Evolutionary conservation across 192 early-diverging fungal genomes (phyloP), one percentile per base, ranked within the genome.

Genomic region (Backusella psychrophila): DNA sequence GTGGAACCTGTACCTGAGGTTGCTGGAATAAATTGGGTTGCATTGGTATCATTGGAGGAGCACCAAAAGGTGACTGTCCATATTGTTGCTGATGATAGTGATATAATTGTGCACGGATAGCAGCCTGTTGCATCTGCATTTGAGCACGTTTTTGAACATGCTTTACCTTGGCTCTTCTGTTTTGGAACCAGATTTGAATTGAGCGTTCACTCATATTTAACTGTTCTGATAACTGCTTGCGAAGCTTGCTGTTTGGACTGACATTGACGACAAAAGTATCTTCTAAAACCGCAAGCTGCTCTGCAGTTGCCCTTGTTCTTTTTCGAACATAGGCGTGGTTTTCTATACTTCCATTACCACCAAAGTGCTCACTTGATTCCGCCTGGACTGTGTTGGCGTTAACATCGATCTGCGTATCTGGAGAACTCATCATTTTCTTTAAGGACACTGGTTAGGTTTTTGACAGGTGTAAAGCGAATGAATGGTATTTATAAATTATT

Each of bases 241-340:
- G 87, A 26, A 89, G 79, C 68, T 90, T 89, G 33, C 86, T 83
- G 73, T 87, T 89, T 44, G 93, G 93, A 34, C 88, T 90, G 35
- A 89, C 87, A 75, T 93, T 88, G 6, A 85, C 83, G 42, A 82
- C 76, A 75, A 93, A 94, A 2, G 91, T 90, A 42, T 93, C 89
- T 83, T 91, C 90, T 15, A 91, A 80, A 52, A 91, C 89, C 7
- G 89, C 88, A 1, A 90, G 78, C 44, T 91, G 90, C 66, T 91
- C 90, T 9, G 85, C 82, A 14, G 91, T 90, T 34, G 93, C 92
- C 76, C 92, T 84, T n/a, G 88, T 84, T 41, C 91, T 86, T 56
- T 89, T 87, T 9, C 75, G 71, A 15, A 67, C 17, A 33, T 56
- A 69, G 17, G 14, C 26, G 15, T 68, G 66, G 3, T 36, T 68